These are phyloP conservation scores for Geosmithia morbida DNA, from an alignment of 2,329 filamentous ascomycete genomes.

Conservation along the genomic window DNA sequence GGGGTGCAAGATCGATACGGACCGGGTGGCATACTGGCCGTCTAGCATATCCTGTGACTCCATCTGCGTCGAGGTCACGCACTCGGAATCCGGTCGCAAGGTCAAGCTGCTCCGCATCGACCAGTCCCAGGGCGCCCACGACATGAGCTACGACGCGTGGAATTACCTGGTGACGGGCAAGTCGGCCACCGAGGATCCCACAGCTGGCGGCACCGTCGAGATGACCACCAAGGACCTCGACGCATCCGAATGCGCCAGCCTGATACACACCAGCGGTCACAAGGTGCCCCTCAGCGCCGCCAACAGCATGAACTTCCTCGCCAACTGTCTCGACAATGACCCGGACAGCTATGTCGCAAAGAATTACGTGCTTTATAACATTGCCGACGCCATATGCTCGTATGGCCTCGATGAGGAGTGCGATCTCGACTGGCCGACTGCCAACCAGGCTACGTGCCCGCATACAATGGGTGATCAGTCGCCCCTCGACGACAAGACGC, in stretches of 20 bases:
- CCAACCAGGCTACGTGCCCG: conserved; percentile 29
- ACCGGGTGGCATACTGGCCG: conserved; percentile 49
- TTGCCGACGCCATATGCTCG: conserved; percentile 31
- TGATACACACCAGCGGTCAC: conserved; percentile 27
- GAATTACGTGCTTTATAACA: conserved; percentile 35
- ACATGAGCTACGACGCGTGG: conserved; percentile 48
- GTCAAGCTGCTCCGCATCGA: conserved; percentile 47
- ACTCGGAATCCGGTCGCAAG: conserved; percentile 27
- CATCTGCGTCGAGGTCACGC: conserved; percentile 37
- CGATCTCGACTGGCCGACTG: conserved; percentile 23
- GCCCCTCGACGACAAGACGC: conserved; percentile 15
- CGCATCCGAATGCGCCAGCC: conserved; percentile 26
- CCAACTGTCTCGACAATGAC: conserved; percentile 23
- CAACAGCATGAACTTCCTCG: conserved; percentile 39
- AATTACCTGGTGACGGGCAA: conserved; percentile 39
- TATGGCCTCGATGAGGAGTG: conserved; percentile 31
- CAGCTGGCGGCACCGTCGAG: conserved; percentile 28
- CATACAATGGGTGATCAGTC: conserved; percentile 23
- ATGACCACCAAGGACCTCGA: conserved; percentile 31
- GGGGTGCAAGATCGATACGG: conserved; percentile 46
- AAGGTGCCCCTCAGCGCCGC: conserved; percentile 28
- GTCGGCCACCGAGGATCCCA: conserved; percentile 28
- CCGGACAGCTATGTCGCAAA: conserved; percentile 28
- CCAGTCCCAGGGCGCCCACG: conserved; percentile 39
- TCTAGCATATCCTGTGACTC: conserved; percentile 36